phyloP scores from a whole-genome alignment of 2,329 filamentous ascomycete species.

The Monilinia polystroma region DNA sequence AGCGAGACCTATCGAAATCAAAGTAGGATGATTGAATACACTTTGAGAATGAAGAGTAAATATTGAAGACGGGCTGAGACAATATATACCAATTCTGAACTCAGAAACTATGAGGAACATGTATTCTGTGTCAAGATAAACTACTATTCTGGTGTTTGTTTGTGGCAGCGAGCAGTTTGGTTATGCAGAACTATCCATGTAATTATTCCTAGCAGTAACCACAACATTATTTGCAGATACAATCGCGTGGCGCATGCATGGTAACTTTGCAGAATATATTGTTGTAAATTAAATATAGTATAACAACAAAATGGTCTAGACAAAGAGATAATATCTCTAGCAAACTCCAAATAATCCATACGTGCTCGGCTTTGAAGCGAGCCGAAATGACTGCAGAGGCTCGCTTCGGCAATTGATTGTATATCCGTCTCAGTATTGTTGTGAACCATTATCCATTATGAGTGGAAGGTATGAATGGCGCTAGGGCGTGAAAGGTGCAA shows the following conservation, averaged over 20 bases:
- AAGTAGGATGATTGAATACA: background rate
- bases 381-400: background rate
- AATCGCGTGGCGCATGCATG: constrained; percentile 17
- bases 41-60: background rate
- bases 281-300: background rate
- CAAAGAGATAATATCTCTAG: background rate
- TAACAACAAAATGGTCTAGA: background rate
- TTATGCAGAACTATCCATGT: constrained; percentile 5
- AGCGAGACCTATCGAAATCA: background rate
- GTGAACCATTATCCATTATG: background rate
- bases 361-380: background rate
- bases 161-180: background rate
- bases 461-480: background rate
- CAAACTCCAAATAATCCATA: background rate
- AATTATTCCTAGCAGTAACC: background rate
- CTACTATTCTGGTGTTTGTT: background rate
- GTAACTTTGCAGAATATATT: background rate
- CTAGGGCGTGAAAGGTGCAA: background rate
- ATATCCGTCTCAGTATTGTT: background rate
- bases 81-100: background rate
- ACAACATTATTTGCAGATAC: constrained; percentile 10
- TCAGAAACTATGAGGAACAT: background rate
- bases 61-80: background rate
- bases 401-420: no score
- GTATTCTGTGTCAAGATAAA: background rate